These are phyloP conservation scores for Candida morakotiae DNA, from an alignment of 805 yeast species.

Conservation along the genomic window DNA sequence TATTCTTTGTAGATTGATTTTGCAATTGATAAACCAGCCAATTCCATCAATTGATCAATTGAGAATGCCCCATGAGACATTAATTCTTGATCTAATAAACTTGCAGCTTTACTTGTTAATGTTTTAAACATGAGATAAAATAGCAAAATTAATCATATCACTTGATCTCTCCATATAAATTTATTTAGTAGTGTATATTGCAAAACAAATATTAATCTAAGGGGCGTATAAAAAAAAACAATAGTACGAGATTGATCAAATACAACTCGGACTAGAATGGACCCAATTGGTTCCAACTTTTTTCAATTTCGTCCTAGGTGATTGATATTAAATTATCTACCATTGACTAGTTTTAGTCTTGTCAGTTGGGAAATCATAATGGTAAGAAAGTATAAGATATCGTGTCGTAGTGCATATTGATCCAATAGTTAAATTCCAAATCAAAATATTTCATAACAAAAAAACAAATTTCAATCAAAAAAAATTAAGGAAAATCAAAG, in stretches of 20 bases:
- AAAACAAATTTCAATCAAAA: background rate
- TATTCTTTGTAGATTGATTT: constrained; percentile 69
- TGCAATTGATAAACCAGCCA: constrained; percentile 94
- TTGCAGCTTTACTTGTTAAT: constrained; percentile 52
- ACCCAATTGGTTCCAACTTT: too few species aligned
- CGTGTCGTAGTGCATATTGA: constrained; percentile 5
- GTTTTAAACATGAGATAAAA: constrained; percentile 17
- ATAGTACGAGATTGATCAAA: too few species aligned
- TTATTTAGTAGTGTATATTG: too few species aligned
- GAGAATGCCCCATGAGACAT: constrained; percentile 84
- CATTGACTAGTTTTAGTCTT: too few species aligned
- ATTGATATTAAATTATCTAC: too few species aligned
- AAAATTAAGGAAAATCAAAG: constrained; percentile 1
- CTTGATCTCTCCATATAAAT: too few species aligned
- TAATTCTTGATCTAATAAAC: constrained; percentile 75
- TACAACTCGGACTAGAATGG: too few species aligned
- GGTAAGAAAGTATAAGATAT: constrained; percentile 1
- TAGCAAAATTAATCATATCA: constrained; percentile 1
- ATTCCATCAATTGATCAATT: constrained; percentile 88
- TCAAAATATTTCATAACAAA: constrained; percentile 1
- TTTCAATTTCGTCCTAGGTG: too few species aligned
- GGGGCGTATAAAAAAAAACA: too few species aligned
- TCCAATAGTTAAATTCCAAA: background rate
- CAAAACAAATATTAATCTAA: too few species aligned
- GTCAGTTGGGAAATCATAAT: too few species aligned